A percentile compares a stretch with the other conserved stretches of the same genome.
These are phyloP conservation scores for Pelargonium cotyledonis DNA, from an alignment of 441 rosid species.

Conservation along the genomic window DNA sequence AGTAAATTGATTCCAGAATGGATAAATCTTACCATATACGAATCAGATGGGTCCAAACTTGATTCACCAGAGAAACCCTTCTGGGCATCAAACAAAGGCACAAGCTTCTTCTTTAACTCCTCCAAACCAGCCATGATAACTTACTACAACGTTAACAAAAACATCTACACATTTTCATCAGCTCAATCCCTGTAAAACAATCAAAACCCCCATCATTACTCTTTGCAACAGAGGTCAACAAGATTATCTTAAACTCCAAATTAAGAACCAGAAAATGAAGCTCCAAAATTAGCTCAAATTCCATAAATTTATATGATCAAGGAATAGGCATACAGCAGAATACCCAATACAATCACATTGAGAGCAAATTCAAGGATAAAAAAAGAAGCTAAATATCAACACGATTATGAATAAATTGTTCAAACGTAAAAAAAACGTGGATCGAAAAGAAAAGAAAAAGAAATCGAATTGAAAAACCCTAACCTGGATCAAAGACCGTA, in stretches of 20 bases:
- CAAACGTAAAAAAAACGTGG: not conserved
- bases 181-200: constrained; percentile 13
- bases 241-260: not conserved
- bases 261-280: too few relatives aligned
- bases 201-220: not conserved
- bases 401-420: not conserved
- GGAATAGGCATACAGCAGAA: not conserved
- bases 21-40: constrained; percentile 50
- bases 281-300: constrained; percentile 1
- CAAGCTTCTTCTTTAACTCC: constrained; percentile 73
- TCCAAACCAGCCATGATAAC: constrained; percentile 80
- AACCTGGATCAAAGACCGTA: not conserved
- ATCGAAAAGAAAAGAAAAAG: not conserved
- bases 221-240: not conserved
- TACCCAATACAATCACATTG: not conserved
- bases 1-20: not conserved
- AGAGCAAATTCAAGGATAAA: not conserved
- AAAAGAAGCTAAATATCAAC: not conserved
- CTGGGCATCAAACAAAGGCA: constrained; percentile 88
- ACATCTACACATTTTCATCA: constrained; percentile 10
- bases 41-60: constrained; percentile 55
- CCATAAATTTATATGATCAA: not conserved
- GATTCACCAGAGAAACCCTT: constrained; percentile 75
- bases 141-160: constrained; percentile 15
- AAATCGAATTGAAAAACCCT: not conserved